A percentile compares a stretch with the other conserved stretches of the same genome.
Conservation (phyloP, 768 basidiomycete genomes). For the Collybia nuda region DNA sequence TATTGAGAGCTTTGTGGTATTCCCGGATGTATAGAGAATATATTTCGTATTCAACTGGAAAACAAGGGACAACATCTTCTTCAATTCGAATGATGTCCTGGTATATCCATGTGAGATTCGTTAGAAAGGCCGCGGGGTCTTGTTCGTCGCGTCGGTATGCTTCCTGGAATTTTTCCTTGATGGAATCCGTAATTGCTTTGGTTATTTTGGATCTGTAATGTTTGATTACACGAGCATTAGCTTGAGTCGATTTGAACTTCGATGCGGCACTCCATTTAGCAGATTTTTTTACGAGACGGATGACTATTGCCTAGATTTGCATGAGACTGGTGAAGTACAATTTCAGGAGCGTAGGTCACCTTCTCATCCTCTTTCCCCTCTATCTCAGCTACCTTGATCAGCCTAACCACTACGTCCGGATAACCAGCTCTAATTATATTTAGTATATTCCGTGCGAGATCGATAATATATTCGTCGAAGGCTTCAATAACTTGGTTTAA, state of each 20-base stretch:
- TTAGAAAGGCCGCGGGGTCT: conserved; percentile 73
- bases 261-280: conserved; percentile 91
- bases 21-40: conserved; percentile 79
- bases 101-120: conserved; percentile 85
- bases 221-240: conserved; percentile 90
- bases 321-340: too few species aligned
- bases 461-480: conserved; percentile 85
- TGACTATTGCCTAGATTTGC: conserved; percentile 77
- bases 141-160: conserved; percentile 62
- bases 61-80: conserved; percentile 84
- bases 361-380: conserved; percentile 96
- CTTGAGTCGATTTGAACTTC: conserved; percentile 91
- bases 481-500: conserved; percentile 75
- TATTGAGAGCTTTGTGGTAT: conserved; percentile 86
- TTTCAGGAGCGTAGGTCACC: conserved; percentile 35
- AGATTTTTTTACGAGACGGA: conserved; percentile 91
- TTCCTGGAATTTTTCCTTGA: conserved; percentile 67
- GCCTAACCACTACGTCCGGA: conserved; percentile 83
- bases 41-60: conserved; percentile 92
- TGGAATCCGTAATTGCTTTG: conserved; percentile 76
- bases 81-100: conserved; percentile 94
- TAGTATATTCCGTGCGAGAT: conserved; percentile 75
- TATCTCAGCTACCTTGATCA: conserved; percentile 91
- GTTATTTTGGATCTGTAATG: conserved; percentile 91
- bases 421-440: conserved; percentile 78